Percentiles rank a stretch among this genome's conserved stretches.
These are phyloP conservation scores for Abrus precatorius DNA, from an alignment of 306 rosid species.

Conservation along the genomic window DNA sequence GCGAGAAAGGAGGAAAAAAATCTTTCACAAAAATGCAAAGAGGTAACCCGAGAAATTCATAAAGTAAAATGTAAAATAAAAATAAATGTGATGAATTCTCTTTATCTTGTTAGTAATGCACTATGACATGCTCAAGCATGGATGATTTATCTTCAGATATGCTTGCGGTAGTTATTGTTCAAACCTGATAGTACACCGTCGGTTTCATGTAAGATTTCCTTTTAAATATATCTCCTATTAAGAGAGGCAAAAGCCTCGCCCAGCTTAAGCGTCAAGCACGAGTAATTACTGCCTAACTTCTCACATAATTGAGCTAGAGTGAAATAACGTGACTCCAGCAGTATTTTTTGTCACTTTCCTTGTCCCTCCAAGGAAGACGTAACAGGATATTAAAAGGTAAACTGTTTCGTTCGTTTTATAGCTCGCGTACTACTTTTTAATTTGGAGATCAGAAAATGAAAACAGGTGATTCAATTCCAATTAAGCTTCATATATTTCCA, in stretches of 20 bases:
- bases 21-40: not conserved
- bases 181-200: conserved; percentile 2
- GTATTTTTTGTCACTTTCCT: not conserved
- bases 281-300: conserved; percentile 21
- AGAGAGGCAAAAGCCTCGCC: not conserved
- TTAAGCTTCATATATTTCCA: conserved; percentile 30
- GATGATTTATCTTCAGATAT: not conserved
- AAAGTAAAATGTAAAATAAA: too few relatives aligned
- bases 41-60: not conserved
- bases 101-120: conserved; percentile 14
- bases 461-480: not conserved
- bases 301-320: not conserved
- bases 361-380: not conserved
- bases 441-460: not conserved
- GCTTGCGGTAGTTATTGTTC: not conserved
- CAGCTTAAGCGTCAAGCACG: conserved; percentile 16
- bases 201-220: not conserved
- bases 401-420: not conserved
- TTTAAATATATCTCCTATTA: not conserved
- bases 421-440: not conserved
- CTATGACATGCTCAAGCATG: conserved; percentile 7
- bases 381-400: not conserved
- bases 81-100: conserved; percentile 31
- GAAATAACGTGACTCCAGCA: not conserved
- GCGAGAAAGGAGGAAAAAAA: not conserved